These are phyloP conservation scores for Inonotus obliquus DNA, from an alignment of 1,284 basidiomycete species.

Conservation along the genomic window DNA sequence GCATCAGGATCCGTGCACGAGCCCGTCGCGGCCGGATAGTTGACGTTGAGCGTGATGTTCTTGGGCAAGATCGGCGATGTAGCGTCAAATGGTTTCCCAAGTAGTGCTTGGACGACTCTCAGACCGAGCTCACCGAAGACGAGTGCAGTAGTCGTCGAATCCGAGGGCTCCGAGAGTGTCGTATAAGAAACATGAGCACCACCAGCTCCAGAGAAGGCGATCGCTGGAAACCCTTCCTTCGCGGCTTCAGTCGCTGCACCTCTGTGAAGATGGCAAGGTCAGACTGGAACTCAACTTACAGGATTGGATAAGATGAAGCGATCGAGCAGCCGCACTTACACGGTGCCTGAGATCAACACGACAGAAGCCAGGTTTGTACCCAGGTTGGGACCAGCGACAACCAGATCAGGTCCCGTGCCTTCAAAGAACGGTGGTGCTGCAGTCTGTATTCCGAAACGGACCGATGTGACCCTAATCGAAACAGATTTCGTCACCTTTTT, in stretches of 20 bases:
- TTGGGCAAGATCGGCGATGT: slow-evolving; percentile 36
- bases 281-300: background rate
- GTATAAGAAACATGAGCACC: slow-evolving; percentile 44
- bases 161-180: slow-evolving; percentile 34
- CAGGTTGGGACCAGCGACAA: slow-evolving; percentile 49
- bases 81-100: slow-evolving; percentile 22
- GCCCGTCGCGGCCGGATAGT: slow-evolving; percentile 38
- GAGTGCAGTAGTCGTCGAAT: slow-evolving; percentile 34
- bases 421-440: slow-evolving; percentile 40
- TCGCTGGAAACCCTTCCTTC: slow-evolving; percentile 42
- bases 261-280: slow-evolving; percentile 24
- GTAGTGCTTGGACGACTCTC: slow-evolving; percentile 35
- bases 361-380: slow-evolving; percentile 39
- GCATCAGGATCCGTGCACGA: slow-evolving; percentile 34
- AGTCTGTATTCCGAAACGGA: slow-evolving; percentile 44
- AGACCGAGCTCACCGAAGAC: slow-evolving; percentile 41
- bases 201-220: slow-evolving; percentile 43
- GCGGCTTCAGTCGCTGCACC: slow-evolving; percentile 46
- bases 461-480: slow-evolving; percentile 35
- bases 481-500: background rate
- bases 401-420: slow-evolving; percentile 41
- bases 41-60: slow-evolving; percentile 44
- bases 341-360: slow-evolving; percentile 39
- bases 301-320: background rate
- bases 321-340: slow-evolving; percentile 32